phyloP scores from a whole-genome alignment of 83 land plant genomes.

The Picea engelmannii region DNA sequence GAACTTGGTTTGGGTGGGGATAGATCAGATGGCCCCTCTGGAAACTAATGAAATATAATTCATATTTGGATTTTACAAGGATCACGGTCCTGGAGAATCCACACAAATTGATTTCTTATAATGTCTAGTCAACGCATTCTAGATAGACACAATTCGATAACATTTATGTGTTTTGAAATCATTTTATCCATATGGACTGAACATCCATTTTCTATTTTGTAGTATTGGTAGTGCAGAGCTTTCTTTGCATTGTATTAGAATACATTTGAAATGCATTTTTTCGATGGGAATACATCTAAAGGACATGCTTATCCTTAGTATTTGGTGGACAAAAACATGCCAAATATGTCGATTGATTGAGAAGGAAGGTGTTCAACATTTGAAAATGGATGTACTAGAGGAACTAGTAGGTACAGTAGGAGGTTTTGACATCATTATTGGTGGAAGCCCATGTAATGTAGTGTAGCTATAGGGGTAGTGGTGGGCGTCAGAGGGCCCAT shows the following conservation, averaged over 20 bases:
- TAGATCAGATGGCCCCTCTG: slow-evolving; percentile 18
- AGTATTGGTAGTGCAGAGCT: slow-evolving; percentile 91
- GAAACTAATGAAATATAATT: slow-evolving; percentile 25
- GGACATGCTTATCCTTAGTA: slow-evolving; percentile 35
- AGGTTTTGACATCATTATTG: slow-evolving; percentile 76
- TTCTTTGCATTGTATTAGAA: slow-evolving; percentile 71
- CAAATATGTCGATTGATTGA: slow-evolving; percentile 51
- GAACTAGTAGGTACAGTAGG: slow-evolving; percentile 35
- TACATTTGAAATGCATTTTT: slow-evolving; percentile 58
- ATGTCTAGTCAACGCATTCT: slow-evolving; percentile 33
- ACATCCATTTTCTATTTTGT: slow-evolving; percentile 66
- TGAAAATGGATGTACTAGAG: slow-evolving; percentile 30
- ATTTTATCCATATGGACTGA: slow-evolving; percentile 64
- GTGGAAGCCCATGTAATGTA: slow-evolving; percentile 76
- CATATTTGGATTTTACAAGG: slow-evolving; percentile 31
- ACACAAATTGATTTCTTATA: slow-evolving; percentile 12
- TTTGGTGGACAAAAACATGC: slow-evolving; percentile 71
- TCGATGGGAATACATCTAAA: slow-evolving; percentile 61
- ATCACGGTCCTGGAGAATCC: slow-evolving; percentile 30
- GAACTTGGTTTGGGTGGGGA: slow-evolving; percentile 48
- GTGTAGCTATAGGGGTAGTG: too few relatives aligned
- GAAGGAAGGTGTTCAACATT: slow-evolving; percentile 44
- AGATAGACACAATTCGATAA: slow-evolving; percentile 74
- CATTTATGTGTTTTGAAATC: slow-evolving; percentile 71
- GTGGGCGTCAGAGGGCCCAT: too few relatives aligned